Evolutionary conservation across 768 basidiomycete genomes (phyloP), one percentile per base, ranked within the genome.

Genomic region (Auriscalpium orientale): DNA sequence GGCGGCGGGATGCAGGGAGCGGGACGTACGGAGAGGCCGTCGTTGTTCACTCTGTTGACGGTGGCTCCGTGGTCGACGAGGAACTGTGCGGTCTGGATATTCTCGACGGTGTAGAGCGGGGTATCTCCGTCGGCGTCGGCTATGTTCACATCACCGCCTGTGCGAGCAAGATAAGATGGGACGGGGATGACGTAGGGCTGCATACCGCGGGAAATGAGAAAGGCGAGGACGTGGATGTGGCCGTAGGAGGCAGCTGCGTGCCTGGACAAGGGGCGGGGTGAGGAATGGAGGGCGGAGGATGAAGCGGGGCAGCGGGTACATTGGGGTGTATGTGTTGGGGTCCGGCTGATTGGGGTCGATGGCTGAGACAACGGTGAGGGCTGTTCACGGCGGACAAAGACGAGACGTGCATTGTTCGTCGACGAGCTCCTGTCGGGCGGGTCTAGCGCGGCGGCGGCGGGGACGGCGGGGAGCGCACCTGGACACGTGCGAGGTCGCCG

Each of bases 171-270:
- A 35, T 49, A 20, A 45, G 51, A 18, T 44, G 48, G 28, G 22
- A 11, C 20, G 21, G 40, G 56, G 15, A 43, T 18, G 40, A 15
- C 40, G 40, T 18, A 43, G 6, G 15, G 40, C 6, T 43, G 53
- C 52, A 46, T 53, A 86, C 89, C 89, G 67, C 76, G 76, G 13
- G 83, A 80, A 55, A 93, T 74, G 55, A 97, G 82, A 71, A 91
- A 95, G 13, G 83, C 77, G 36, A 97, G 73, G 44, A 94, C 68
- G 48, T 85, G 71, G 9, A 88, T 67, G 34, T 93, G 93, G 16
- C 84, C 90, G 65, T 95, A 97, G 1, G 93, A 95, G 1, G 94
- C 93, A 13, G 94, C 93, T 16, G 94, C 94, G 71, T 97, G 93
- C 85, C 88, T 91, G 59, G 8, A 5, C 45, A 55, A 20, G 46